Conservation (phyloP, 1,284 basidiomycete genomes). For the Gymnopus androsaceus region DNA sequence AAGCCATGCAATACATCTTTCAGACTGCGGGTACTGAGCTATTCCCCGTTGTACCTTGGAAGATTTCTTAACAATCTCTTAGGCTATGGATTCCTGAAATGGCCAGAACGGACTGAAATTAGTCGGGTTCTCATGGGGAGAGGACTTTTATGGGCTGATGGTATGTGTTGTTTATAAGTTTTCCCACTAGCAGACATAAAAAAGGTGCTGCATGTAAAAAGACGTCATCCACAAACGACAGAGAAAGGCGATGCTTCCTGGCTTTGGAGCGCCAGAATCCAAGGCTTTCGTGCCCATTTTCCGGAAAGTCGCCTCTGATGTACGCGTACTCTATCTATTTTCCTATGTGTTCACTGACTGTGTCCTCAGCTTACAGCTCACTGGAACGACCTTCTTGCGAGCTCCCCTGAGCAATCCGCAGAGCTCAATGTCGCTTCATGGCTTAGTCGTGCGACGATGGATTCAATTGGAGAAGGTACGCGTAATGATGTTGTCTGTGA, state of each 20-base stretch:
- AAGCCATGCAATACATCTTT: constrained; percentile 46
- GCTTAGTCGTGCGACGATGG: constrained; percentile 48
- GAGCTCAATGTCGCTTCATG: constrained; percentile 43
- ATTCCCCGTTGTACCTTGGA: neutral
- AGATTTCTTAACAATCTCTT: constrained; percentile 5
- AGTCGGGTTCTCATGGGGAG: constrained; percentile 44
- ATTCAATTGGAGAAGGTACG: constrained; percentile 47
- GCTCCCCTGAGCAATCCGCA: constrained; percentile 35
- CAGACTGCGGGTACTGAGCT: constrained; percentile 40
- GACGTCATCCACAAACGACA: constrained; percentile 46
- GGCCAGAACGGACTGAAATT: constrained; percentile 45
- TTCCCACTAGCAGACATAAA: neutral
- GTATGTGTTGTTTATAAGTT: constrained; percentile 15
- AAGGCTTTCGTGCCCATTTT: constrained; percentile 54
- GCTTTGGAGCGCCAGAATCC: constrained; percentile 49
- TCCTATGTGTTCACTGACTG: constrained; percentile 2
- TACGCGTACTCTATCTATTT: constrained; percentile 21
- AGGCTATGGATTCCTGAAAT: constrained; percentile 48
- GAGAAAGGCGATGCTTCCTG: constrained; percentile 47
- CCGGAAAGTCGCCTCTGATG: constrained; percentile 45
- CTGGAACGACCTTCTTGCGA: constrained; percentile 45
- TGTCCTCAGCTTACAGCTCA: constrained; percentile 37
- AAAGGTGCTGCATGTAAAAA: constrained; percentile 20
- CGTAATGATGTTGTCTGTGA: neutral
- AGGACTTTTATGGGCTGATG: constrained; percentile 43